These are phyloP conservation scores for Fusarium transvaalense DNA, from an alignment of 2,329 filamentous ascomycete genomes.

Conservation along the genomic window DNA sequence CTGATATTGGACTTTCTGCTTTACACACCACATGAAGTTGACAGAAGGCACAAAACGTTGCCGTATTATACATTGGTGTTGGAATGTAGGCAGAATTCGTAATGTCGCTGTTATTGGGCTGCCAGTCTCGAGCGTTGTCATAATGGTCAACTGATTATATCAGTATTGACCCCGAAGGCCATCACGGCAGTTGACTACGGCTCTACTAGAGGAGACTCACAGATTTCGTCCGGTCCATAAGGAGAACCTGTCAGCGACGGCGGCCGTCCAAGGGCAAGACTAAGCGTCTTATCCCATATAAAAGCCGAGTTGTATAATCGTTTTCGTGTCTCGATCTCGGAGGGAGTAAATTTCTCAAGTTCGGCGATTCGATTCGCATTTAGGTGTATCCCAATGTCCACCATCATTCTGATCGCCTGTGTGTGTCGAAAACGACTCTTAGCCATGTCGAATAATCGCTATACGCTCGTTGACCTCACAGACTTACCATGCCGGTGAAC, in stretches of 20 bases:
- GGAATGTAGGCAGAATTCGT: neutral
- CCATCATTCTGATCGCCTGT: slow-evolving; percentile 3
- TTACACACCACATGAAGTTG: neutral
- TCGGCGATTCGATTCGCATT: slow-evolving; percentile 3
- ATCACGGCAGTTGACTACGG: no score
- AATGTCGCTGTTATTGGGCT: neutral
- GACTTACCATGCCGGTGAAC: slow-evolving; percentile 1
- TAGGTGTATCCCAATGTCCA: neutral
- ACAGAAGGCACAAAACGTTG: slow-evolving; percentile 1
- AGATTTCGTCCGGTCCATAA: neutral
- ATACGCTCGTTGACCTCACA: no score
- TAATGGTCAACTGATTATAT: neutral
- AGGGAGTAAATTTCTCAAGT: neutral
- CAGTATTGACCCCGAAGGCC: no score
- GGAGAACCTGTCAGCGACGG: neutral
- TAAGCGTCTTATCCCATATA: slow-evolving; percentile 9
- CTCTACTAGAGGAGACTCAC: neutral
- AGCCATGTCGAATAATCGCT: no score
- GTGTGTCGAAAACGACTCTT: no score
- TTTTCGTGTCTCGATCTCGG: neutral
- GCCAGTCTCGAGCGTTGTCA: neutral
- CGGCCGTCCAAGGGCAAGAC: neutral
- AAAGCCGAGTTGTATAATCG: slow-evolving; percentile 1
- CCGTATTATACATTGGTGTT: slow-evolving; percentile 1
- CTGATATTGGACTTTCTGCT: no score